Evolutionary conservation across 345 rosid species (phyloP), one percentile per base, ranked within the genome.

Genomic region (Pistacia integerrima): DNA sequence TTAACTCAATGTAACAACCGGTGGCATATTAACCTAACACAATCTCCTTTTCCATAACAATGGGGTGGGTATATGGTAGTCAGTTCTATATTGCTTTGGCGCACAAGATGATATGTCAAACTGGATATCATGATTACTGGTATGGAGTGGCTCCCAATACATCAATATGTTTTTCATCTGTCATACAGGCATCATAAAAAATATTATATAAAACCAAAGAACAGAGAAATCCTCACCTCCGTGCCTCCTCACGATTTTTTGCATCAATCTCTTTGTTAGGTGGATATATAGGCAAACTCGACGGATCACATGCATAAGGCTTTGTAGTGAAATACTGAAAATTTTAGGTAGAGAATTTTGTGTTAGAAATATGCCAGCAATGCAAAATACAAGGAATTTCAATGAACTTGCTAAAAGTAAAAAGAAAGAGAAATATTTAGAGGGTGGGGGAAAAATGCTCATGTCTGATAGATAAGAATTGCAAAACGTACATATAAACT

Each of bases 211-310:
- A 35, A 35, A 38, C 30, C 33, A 66, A 57, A 67, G 46, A 49
- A 62, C 18, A 65, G 61, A 52, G 72, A 61, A 76, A 58, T 56
- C 69, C 80, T 81, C 22, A 95, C 99, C 98, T 88, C 80, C 74
- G 80, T 75, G 90, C 85, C 65, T 89, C 98, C 74, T 91, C 93
- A 17, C 92, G 93, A 78, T 86, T 76, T 85, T 93, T 96, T 57
- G 97, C 93, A 72, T 96, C 98, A 59, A 96, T 91, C 88, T 92
- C 99, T 86, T 96, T 96, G 88, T 90, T 84, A 41, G 99, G 98
- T 22, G 98, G 97, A 78, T 92, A 96, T 65, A 82, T 67, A 20
- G 99, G 99, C 85, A 96, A 85, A 85, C 90, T 92, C 80, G 98
- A 92, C 48, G 98, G 94, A 76, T 96, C 97, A 85, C 97, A 93